A percentile compares a stretch with the other conserved stretches of the same genome.
Evolutionary conservation across 1,139 yeast species (phyloP).

Genomic region (Protomyces macrosporus): DNA sequence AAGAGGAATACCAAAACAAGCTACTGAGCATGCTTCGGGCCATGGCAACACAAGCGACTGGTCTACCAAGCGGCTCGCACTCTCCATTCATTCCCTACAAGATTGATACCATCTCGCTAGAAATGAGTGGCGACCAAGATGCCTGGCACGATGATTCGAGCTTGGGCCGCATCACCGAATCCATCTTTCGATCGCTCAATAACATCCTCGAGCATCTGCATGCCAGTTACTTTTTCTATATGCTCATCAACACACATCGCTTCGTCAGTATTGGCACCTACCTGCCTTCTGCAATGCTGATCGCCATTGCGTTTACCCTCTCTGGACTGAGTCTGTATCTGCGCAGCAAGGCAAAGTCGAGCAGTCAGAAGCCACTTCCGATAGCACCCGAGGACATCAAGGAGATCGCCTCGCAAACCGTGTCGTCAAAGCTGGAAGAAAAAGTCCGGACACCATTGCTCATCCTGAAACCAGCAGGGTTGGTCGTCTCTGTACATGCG

Average conservation of each 20-base stretch:
- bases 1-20: constrained; percentile 44
- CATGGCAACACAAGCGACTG: constrained; percentile 57
- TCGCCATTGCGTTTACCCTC: constrained; percentile 65
- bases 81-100: constrained; percentile 26
- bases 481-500: constrained; percentile 4
- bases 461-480: constrained; percentile 2
- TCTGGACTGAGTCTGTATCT: constrained; percentile 52
- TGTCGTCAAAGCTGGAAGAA: neutral
- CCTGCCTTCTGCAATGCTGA: constrained; percentile 73
- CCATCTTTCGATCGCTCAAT: constrained; percentile 80
- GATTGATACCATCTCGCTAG: constrained; percentile 79
- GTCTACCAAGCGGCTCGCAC: constrained; percentile 43
- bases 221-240: constrained; percentile 90
- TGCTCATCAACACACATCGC: constrained; percentile 66
- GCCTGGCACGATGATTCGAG: constrained; percentile 67
- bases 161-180: constrained; percentile 84
- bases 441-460: neutral
- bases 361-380: constrained; percentile 31
- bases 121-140: constrained; percentile 50
- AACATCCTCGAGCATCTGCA: constrained; percentile 92
- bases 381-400: neutral
- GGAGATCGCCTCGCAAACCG: neutral
- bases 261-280: constrained; percentile 94
- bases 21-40: constrained; percentile 60
- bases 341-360: constrained; percentile 47